A percentile compares a stretch with the other conserved stretches of the same genome.
Evolutionary conservation across 306 rosid genomes (phyloP).

Genomic region (Trifolium repens): DNA sequence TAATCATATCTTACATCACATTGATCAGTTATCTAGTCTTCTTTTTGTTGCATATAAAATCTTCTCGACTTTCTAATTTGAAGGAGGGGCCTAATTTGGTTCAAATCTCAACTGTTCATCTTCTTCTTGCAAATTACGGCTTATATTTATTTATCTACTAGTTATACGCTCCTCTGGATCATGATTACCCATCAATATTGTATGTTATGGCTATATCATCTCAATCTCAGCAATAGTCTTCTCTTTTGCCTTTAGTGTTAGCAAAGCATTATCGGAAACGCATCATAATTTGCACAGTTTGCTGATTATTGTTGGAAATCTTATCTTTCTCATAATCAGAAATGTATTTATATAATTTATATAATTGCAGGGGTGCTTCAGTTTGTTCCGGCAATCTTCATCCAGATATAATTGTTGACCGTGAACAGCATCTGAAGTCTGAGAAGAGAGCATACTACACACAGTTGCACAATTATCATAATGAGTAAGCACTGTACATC

Average conservation of each 20-base stretch:
- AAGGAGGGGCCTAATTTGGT: conserved; percentile 10
- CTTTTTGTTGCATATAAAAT: not conserved
- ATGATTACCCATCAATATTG: conserved; percentile 17
- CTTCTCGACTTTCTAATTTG: conserved; percentile 19
- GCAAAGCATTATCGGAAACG: conserved; percentile 19
- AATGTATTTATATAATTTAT: conserved; percentile 46
- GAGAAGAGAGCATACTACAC: conserved; percentile 66
- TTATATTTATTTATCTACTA: not conserved
- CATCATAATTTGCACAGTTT: conserved; percentile 11
- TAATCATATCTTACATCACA: conserved; percentile 27
- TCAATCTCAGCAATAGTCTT: conserved; percentile 24
- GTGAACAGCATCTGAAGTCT: conserved; percentile 58
- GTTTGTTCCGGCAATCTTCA: conserved; percentile 87
- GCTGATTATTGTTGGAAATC: conserved; percentile 34
- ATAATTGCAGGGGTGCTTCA: conserved; percentile 77
- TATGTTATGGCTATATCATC: conserved; percentile 12
- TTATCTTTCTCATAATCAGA: conserved; percentile 32
- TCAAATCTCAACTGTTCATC: not conserved
- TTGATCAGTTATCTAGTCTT: conserved; percentile 6
- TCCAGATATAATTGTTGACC: conserved; percentile 71
- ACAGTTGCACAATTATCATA: conserved; percentile 78
- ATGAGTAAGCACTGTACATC: conserved; percentile 58
- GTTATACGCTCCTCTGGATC: not conserved
- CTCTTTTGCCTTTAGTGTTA: conserved; percentile 1
- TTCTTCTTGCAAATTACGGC: not conserved